Evolutionary conservation across 2,329 filamentous ascomycete species (phyloP), one percentile per base, ranked within the genome.

Genomic region (Fusarium anguioides): DNA sequence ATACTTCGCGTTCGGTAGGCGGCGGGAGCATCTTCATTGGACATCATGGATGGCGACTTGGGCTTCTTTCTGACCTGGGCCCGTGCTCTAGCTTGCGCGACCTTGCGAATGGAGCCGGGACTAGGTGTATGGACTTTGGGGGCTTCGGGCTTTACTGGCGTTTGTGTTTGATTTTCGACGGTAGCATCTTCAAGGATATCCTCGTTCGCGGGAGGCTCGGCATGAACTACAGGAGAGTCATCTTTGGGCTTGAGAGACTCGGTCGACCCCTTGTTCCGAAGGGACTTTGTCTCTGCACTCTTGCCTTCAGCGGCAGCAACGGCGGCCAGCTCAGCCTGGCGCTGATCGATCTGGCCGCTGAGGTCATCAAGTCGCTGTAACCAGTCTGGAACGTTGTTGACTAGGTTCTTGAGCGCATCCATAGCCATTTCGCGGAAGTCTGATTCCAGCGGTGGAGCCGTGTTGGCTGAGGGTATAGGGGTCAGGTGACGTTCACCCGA

Each of bases 1-100:
- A 93, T 91, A 57, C 85, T 89, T 68, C 91, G 87, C 5, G 88
- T 89, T 53, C 91, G 88, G 75, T 91, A 91, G 64, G 88, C 87
- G 12, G 81, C 77, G 2, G 82, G 75, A 4, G 79, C 75, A 12
- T 86, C 83, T 35, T 81, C 80, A 33, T 78, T 81, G 39, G 84
- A 87, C 48, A 83, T 70, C 68, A 87, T 78, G 0, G 86, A 87
- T 23, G 84, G 79, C 14, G 83, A 82, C 51, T 84, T 81, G 50
- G 82, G 81, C 45, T 81, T 82, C 70, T 82, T 86, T 68, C 81
- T 84, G 21, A 83, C 74, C 8, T 81, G 81, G 6, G 81, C 82
- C 24, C 82, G 80, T 17, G 81, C 83, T 20, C 80, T 60, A 36
- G 66, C 45, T 44, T 72, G 69, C 17, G 82, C 83, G 8, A 80